These are phyloP conservation scores for Phytophthora cajani DNA, from an alignment of 352 stramenopile species.

Conservation along the genomic window DNA sequence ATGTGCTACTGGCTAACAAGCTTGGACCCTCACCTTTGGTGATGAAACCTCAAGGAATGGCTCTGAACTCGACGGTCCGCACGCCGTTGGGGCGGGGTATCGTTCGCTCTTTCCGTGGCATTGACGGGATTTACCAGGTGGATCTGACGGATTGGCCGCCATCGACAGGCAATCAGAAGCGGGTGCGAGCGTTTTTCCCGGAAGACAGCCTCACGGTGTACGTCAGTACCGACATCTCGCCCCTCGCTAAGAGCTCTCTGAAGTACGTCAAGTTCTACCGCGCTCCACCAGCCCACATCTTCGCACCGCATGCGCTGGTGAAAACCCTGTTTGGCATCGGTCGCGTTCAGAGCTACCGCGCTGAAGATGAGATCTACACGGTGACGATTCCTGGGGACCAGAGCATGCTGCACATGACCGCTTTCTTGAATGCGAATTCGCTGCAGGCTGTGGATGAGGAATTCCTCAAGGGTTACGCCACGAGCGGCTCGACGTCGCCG, in stretches of 20 bases:
- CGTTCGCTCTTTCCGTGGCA: constrained; percentile 68
- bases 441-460: constrained; percentile 51
- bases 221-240: constrained; percentile 45
- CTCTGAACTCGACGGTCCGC: constrained; percentile 60
- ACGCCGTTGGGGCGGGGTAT: constrained; percentile 75
- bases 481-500: constrained; percentile 44
- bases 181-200: constrained; percentile 58
- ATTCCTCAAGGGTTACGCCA: constrained; percentile 38
- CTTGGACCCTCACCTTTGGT: constrained; percentile 46
- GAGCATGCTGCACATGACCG: constrained; percentile 48
- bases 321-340: constrained; percentile 84
- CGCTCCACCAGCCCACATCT: constrained; percentile 48
- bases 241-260: constrained; percentile 49
- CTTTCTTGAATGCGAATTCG: constrained; percentile 57
- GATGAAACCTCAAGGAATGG: constrained; percentile 70
- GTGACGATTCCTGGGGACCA: constrained; percentile 54
- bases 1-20: constrained; percentile 58
- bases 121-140: constrained; percentile 86
- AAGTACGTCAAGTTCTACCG: constrained; percentile 69
- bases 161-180: constrained; percentile 39
- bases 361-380: constrained; percentile 75
- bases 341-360: constrained; percentile 64
- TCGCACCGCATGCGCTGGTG: constrained; percentile 59
- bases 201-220: constrained; percentile 61
- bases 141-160: constrained; percentile 76